Conservation (phyloP, 305 asterid species). For the Fraxinus platypoda region DNA sequence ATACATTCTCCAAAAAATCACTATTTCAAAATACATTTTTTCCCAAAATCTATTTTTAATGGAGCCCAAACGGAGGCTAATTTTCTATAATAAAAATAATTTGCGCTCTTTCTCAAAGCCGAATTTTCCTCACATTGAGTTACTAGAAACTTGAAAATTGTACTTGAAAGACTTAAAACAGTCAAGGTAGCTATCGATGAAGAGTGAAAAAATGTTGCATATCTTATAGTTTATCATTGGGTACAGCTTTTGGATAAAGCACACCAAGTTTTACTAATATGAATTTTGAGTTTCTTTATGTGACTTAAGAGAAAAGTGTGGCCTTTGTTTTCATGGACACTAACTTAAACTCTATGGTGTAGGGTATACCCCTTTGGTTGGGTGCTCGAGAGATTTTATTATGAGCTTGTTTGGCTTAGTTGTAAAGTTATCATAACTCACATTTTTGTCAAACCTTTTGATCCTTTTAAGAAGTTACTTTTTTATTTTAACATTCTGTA, state of each 20-base stretch:
- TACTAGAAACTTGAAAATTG: slow-evolving; percentile 1
- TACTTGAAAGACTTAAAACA: not conserved
- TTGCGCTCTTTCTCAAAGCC: slow-evolving; percentile 2
- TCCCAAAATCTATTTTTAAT: no score
- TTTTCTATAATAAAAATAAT: not conserved
- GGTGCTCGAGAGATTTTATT: not conserved
- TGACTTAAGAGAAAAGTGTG: not conserved
- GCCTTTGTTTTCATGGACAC: not conserved
- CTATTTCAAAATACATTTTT: no score
- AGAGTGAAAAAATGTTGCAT: not conserved
- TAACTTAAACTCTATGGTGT: not conserved
- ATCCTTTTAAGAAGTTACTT: not conserved
- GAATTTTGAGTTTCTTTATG: not conserved
- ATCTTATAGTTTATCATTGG: not conserved
- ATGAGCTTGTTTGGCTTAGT: not conserved
- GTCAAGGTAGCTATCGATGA: not conserved
- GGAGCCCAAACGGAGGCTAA: no score
- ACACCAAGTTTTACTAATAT: not conserved
- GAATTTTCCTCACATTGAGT: slow-evolving; percentile 8
- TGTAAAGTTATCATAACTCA: not conserved
- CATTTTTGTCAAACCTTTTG: not conserved
- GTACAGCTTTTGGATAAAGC: not conserved
- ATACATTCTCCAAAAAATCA: no score
- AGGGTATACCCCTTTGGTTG: not conserved
- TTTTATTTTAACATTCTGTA: not conserved